Base-by-base conservation (phyloP, 164 flowering plant genomes). In the Berberis thunbergii region DNA sequence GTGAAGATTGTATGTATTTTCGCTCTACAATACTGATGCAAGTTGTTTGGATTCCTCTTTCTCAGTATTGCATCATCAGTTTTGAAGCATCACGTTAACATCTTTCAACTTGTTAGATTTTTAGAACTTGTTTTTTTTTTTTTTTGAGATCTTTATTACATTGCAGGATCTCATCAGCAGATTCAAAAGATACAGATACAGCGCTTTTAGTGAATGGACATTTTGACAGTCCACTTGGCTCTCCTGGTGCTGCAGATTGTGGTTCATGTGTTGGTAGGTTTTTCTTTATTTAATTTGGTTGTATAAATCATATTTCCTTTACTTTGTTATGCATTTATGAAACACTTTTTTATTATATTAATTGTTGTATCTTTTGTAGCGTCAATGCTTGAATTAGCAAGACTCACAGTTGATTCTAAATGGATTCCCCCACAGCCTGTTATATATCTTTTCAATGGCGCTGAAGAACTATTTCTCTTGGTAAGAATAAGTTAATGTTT, bases 171-270 rank as follows among this genome's bases (percentile, higher is more conserved):
- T 26, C 26, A 26, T 26, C 99, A 43, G 67, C 67, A 13, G 76
- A 78, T 72, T 81, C 96, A 61, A 69, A 72, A 60, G 97, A 89
- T 10, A 75, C 68, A 62, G 96, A 94, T 58, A 74, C 94, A 2
- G 81, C 99, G 41, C 80, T 94, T 76, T 74, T 94, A 71, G 46
- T 94, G 49, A 94, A 94, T 76, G 99, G 88, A 41, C 99, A 94
- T 75, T 94, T 82, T 80, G 99, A 94, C 74, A 81, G 96, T 74
- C 86, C 99, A 5, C 82, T 88, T 66, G 90, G 93, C 49, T 94
- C 99, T 70, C 99, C 96, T 8, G 99, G 99, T 61, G 99, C 99
- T 76, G 89, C 81, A 63, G 99, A 94, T 70, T 94, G 99, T 83
- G 99, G 90, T 68, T 86, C 97, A 57, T 94, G 99, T 77, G 97